phyloP scores from a whole-genome alignment of 345 rosid genomes.

The Salix caprea region DNA sequence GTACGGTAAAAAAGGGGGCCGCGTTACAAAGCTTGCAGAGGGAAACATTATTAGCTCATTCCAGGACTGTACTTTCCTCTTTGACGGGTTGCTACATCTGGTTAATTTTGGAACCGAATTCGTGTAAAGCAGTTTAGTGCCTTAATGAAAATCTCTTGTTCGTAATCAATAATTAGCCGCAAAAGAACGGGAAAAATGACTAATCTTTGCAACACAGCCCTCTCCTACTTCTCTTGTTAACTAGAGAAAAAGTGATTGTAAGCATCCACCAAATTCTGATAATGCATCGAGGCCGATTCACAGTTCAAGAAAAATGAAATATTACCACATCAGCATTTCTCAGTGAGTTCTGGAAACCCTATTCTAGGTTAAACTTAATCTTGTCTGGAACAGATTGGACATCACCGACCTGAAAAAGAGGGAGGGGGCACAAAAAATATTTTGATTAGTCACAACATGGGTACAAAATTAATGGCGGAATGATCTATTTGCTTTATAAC shows the following conservation, averaged over 20 bases:
- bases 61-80: neutral
- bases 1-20: neutral
- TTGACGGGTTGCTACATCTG: neutral
- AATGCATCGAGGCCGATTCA: neutral
- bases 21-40: neutral
- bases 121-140: neutral
- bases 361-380: conserved; percentile 70
- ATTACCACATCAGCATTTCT: neutral
- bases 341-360: neutral
- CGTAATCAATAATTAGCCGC: neutral
- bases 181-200: neutral
- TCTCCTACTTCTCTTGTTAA: neutral
- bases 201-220: neutral
- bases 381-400: conserved; percentile 54
- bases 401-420: conserved; percentile 57
- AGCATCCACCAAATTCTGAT: neutral
- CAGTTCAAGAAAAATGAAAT: neutral
- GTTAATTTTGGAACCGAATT: neutral
- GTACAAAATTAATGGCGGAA: neutral
- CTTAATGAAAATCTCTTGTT: neutral
- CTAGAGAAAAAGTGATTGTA: neutral
- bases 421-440: neutral
- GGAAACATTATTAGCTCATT: neutral
- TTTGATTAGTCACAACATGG: neutral
- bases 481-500: neutral